Conservation (phyloP, 495 filamentous ascomycete species). For the Podospora fimiseda region DNA sequence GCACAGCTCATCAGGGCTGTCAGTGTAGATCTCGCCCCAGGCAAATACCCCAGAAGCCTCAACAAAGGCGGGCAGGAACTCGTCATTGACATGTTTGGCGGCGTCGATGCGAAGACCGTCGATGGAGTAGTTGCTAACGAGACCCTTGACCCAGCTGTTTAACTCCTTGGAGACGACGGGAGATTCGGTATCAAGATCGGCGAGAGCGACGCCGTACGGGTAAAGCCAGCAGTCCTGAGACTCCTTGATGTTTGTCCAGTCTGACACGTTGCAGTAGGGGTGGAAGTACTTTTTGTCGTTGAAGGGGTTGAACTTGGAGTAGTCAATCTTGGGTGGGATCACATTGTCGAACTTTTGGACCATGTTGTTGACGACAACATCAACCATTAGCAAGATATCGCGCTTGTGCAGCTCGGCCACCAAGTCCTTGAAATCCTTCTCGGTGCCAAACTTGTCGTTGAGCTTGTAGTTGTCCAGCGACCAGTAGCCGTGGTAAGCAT, state of each 20-base stretch:
- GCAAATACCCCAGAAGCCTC: conserved; percentile 65
- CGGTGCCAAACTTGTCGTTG: conserved; percentile 60
- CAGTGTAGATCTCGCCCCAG: conserved; percentile 54
- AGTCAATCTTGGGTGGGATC: conserved; percentile 49
- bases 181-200: conserved; percentile 63
- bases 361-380: conserved; percentile 75
- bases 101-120: conserved; percentile 77
- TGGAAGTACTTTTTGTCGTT: conserved; percentile 63
- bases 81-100: conserved; percentile 63
- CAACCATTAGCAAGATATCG: conserved; percentile 70
- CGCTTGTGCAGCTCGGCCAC: conserved; percentile 54
- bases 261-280: conserved; percentile 53
- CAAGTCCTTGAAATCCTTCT: conserved; percentile 56
- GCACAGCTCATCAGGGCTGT: conserved; percentile 22
- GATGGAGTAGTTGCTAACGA: conserved; percentile 67
- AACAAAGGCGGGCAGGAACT: conserved; percentile 60
- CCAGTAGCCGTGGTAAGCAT: conserved; percentile 75
- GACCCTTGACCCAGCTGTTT: conserved; percentile 56
- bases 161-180: conserved; percentile 48
- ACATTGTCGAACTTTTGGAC: conserved; percentile 48
- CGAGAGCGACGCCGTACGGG: conserved; percentile 47
- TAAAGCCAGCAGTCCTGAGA: conserved; percentile 59
- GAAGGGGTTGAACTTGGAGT: conserved; percentile 61
- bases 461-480: conserved; percentile 57
- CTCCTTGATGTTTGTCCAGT: conserved; percentile 51